A percentile compares a stretch with the other conserved stretches of the same genome.
These are phyloP conservation scores for Oryza glaberrima DNA, from an alignment of 176 grass and related monocot genomes.

Conservation along the genomic window DNA sequence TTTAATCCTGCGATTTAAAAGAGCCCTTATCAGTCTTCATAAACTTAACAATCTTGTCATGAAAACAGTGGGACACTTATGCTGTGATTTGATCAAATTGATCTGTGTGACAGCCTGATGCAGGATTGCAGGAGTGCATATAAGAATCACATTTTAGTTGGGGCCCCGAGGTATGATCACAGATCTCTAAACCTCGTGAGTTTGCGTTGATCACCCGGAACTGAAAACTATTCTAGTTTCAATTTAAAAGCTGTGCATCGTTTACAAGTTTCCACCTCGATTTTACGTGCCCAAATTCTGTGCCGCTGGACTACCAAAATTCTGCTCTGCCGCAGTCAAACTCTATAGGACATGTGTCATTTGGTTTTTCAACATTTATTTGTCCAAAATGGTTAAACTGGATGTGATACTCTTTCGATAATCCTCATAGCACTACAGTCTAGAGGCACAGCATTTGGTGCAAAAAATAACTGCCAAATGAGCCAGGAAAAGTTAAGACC, in stretches of 20 bases:
- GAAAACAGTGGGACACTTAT: not conserved
- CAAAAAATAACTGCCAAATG: too few relatives aligned
- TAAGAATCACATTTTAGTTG: not conserved
- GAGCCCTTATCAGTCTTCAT: not conserved
- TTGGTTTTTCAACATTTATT: too few relatives aligned
- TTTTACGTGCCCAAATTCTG: slow-evolving; percentile 5
- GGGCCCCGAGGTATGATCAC: not conserved
- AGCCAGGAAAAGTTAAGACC: too few relatives aligned
- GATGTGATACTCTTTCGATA: too few relatives aligned
- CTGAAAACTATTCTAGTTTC: not conserved
- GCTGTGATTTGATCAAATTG: not conserved
- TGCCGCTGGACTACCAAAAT: slow-evolving; percentile 4
- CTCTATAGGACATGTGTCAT: not conserved
- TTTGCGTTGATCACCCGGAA: slow-evolving; percentile 37
- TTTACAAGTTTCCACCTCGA: slow-evolving; percentile 3
- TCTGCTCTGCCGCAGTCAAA: not conserved
- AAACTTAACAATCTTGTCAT: too few relatives aligned
- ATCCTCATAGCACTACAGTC: too few relatives aligned
- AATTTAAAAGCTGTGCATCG: not conserved
- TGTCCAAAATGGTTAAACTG: too few relatives aligned
- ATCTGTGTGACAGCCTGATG: not conserved
- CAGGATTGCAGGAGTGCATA: too few relatives aligned
- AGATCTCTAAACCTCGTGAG: slow-evolving; percentile 32
- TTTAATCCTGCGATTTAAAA: fast-evolving
- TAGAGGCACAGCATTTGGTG: too few relatives aligned